phyloP scores from a whole-genome alignment of 331 rosid genomes.

The Quercus phellos region DNA sequence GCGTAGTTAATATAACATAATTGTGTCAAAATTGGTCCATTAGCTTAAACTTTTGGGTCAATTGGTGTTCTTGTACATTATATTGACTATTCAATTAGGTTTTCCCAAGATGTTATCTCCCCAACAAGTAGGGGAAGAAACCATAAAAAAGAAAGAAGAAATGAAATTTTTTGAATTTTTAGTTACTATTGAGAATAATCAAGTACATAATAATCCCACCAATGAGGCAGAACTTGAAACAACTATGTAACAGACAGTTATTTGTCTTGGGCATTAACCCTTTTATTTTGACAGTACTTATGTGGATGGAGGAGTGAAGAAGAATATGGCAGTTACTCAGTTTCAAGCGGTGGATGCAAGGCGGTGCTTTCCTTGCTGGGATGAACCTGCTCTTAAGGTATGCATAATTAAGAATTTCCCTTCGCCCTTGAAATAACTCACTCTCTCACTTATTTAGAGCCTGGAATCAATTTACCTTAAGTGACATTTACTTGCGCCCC shows the following conservation, averaged over 20 bases:
- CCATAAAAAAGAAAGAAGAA: not conserved
- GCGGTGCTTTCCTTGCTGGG: constrained; percentile 70
- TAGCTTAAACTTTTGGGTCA: too few relatives aligned
- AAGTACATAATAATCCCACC: not conserved
- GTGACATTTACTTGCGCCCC: too few relatives aligned
- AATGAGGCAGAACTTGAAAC: not conserved
- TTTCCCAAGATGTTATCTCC: too few relatives aligned
- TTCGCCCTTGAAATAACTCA: not conserved
- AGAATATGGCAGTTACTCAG: constrained; percentile 63
- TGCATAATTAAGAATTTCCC: not conserved
- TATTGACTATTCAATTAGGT: too few relatives aligned
- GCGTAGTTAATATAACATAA: too few relatives aligned
- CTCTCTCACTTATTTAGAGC: not conserved
- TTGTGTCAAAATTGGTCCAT: too few relatives aligned
- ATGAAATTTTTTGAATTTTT: not conserved
- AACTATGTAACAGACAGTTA: not conserved
- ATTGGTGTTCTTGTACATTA: too few relatives aligned
- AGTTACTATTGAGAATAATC: not conserved
- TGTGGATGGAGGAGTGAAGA: constrained; percentile 46
- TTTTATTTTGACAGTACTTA: constrained; percentile 33
- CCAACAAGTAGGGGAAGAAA: not conserved
- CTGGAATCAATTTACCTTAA: not conserved
- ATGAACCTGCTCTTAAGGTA: constrained; percentile 70
- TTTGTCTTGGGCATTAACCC: not conserved
- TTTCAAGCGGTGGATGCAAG: constrained; percentile 68